A percentile compares a stretch with the other conserved stretches of the same genome.
phyloP scores from a whole-genome alignment of 2,329 filamentous ascomycete genomes.

The Ceratocystis huliohia region DNA sequence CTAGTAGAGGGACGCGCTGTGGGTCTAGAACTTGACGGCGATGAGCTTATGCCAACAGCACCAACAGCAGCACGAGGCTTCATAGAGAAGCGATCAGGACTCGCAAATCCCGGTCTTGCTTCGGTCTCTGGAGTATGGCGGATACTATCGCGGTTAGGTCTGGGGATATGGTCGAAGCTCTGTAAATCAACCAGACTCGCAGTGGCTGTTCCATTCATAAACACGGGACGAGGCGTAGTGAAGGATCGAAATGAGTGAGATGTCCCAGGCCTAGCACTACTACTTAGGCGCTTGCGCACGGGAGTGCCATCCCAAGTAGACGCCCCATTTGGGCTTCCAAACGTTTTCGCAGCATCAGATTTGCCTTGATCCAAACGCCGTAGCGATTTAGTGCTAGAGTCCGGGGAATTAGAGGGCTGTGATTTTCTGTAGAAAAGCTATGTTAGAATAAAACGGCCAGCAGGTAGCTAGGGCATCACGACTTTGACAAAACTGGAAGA shows the following conservation, averaged over 20 bases:
- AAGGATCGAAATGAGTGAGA: constrained; percentile 20
- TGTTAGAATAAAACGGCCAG: background rate
- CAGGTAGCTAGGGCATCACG: background rate
- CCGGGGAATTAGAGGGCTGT: constrained; percentile 6
- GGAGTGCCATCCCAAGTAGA: constrained; percentile 15
- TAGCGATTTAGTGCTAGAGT: constrained; percentile 4
- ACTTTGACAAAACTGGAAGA: constrained; percentile 16
- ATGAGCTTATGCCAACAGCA: background rate
- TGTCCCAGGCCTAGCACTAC: constrained; percentile 21
- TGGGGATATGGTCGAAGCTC: constrained; percentile 14
- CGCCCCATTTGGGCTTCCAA: background rate
- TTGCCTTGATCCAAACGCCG: constrained; percentile 2
- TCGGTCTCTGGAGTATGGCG: constrained; percentile 12
- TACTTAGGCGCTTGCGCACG: constrained; percentile 10
- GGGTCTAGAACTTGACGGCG: constrained; percentile 5
- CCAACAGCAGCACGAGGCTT: constrained; percentile 18
- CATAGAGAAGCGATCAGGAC: constrained; percentile 17
- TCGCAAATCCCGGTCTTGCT: constrained; percentile 4
- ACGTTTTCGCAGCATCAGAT: background rate
- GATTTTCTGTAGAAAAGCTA: constrained; percentile 8
- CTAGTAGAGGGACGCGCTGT: background rate
- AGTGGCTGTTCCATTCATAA: constrained; percentile 19
- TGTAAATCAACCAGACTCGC: constrained; percentile 18
- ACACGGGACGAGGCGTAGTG: constrained; percentile 19
- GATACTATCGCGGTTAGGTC: constrained; percentile 17